Base-by-base conservation (phyloP, 179 eudicot genomes). In the Beta corolliflora region DNA sequence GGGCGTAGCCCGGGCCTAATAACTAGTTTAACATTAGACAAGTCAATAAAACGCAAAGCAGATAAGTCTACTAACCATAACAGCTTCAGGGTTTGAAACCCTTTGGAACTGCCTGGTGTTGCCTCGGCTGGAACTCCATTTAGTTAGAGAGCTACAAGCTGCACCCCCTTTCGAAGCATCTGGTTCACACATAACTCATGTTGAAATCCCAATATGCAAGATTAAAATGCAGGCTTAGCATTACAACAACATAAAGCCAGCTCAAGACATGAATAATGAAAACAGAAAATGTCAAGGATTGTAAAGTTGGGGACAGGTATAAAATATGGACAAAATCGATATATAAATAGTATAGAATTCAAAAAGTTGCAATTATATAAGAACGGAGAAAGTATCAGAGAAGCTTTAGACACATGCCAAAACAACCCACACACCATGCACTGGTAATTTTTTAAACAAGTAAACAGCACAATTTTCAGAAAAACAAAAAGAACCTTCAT, bases 141-240 rank as follows among this genome's bases (percentile, higher is more conserved):
- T 76, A 79, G 44, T 75, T 74, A 82, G 78, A 59, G 84, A 78
- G 63, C 73, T 81, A 31, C 78, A 29, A 77, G 83, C 70, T 55
- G 88, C 67, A 63, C 23, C 65, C 82, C 81, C 83, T 87, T 77
- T 88, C 72, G 71, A 79, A 74, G 84, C 79, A 86, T 83, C 97
- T 94, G 84, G 45, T 59, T 70, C 65, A 81, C 48, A 80, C 79
- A 54, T 59, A 83, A 19, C 15, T 76, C 79, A 82, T 12, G 45
- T 53, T 23, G 25, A 52, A 64, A 36, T n/a, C 46, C 58, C 59
- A 16, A 46, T 65, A 18, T 68, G 54, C 19, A 66, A 63, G 45
- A 18, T 13, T 23, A 45, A 13, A 52, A 65, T 66, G 23, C 50
- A 70, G 5, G 74, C 23, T 41, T 53, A 70, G 64, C 46, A 21